These are phyloP conservation scores for Casuarina cunninghamiana DNA, from an alignment of 306 rosid genomes.

Conservation along the genomic window DNA sequence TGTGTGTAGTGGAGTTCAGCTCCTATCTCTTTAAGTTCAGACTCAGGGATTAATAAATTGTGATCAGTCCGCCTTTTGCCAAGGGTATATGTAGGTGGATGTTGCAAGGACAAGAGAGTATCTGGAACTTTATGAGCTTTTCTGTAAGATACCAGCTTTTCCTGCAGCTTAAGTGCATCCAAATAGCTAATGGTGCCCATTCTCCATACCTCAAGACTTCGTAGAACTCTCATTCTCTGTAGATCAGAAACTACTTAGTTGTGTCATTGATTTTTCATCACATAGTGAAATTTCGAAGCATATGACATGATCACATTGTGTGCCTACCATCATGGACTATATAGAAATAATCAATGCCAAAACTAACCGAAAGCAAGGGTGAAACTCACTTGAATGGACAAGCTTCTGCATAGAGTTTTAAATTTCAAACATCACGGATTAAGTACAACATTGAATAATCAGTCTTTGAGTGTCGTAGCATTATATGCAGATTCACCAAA, in stretches of 20 bases:
- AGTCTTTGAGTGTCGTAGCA: no score
- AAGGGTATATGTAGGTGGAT: conserved; percentile 82
- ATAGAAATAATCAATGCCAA: background rate
- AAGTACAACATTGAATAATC: background rate
- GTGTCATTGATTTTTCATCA: background rate
- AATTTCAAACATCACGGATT: background rate
- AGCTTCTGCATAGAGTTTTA: background rate
- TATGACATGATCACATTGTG: background rate
- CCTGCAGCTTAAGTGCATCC: conserved; percentile 68
- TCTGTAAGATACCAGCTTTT: conserved; percentile 63
- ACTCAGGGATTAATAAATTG: conserved; percentile 62
- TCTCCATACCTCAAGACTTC: conserved; percentile 82
- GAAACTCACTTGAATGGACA: background rate
- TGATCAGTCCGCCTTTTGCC: conserved; percentile 83
- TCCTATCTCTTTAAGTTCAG: conserved; percentile 64
- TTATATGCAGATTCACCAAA: no score
- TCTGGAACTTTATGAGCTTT: conserved; percentile 58
- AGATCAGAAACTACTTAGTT: conserved; percentile 23
- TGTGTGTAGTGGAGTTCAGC: conserved; percentile 76
- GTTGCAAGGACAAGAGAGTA: conserved; percentile 71
- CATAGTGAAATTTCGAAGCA: conserved; percentile 11
- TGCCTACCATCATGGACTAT: background rate
- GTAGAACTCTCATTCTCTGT: conserved; percentile 63
- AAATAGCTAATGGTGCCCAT: conserved; percentile 68
- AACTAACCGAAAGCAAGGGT: background rate